These are phyloP conservation scores for Exophiala sp. DNA, from an alignment of 2,329 filamentous ascomycete genomes.

Conservation along the genomic window DNA sequence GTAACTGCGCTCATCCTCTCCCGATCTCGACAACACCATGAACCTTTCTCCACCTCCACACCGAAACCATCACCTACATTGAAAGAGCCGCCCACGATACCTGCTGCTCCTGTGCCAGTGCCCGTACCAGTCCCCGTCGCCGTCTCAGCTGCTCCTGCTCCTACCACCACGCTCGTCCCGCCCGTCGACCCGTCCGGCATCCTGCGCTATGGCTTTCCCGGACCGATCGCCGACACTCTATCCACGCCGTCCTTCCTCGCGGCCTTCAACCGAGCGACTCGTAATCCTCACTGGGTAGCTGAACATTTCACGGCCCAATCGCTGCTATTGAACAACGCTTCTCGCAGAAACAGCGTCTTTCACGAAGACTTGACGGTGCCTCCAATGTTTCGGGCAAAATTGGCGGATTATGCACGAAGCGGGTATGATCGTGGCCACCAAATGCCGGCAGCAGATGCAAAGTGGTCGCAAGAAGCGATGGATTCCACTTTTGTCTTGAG, in stretches of 20 bases:
- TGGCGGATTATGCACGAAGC: conserved; percentile 90
- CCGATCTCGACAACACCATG: conserved; percentile 39
- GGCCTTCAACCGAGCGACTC: conserved; percentile 79
- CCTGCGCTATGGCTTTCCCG: conserved; percentile 86
- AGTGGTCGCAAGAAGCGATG: conserved; percentile 93
- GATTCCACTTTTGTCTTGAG: conserved; percentile 86
- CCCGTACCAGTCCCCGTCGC: conserved; percentile 30
- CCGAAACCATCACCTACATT: not conserved
- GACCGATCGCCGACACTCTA: conserved; percentile 77
- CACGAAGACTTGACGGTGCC: conserved; percentile 75
- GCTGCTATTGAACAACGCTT: conserved; percentile 65
- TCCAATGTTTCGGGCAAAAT: conserved; percentile 76
- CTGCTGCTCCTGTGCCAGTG: conserved; percentile 35
- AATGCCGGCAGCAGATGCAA: conserved; percentile 90
- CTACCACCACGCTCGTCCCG: conserved; percentile 32
- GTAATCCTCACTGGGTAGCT: conserved; percentile 90
- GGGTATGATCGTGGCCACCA: conserved; percentile 97
- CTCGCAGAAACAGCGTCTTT: conserved; percentile 79
- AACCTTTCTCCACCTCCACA: conserved; percentile 33
- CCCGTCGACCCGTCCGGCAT: conserved; percentile 69
- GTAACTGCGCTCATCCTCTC: conserved; percentile 64
- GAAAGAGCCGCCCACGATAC: conserved; percentile 21
- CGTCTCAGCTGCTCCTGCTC: conserved; percentile 24
- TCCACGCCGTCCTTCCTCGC: conserved; percentile 71
- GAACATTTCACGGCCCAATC: conserved; percentile 94